Evolutionary conservation across 148 eudicot genomes (phyloP), one percentile per base, ranked within the genome.

Genomic region (Rheum nobile): DNA sequence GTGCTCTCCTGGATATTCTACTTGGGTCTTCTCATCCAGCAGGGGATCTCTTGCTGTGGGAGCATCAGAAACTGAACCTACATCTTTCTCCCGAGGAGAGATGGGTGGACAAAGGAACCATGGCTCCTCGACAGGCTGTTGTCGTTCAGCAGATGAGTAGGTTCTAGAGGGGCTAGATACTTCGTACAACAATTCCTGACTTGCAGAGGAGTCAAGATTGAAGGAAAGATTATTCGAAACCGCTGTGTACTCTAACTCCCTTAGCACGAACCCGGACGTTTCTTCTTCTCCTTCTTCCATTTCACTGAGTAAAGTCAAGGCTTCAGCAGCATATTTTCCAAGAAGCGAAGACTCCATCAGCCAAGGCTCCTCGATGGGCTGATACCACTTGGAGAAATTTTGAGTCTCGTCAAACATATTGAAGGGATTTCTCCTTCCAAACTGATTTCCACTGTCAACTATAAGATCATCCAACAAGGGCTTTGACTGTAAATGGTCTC

Each of bases 311-410:
- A 72, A 65, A 75, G 74, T 52, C 24, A 81, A 73, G 34, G 73
- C 79, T 74, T 75, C 72, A 68, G 71, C 81, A 72, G 74, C 75
- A 72, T 50, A 57, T 19, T 72, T 63, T 63, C 77, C 82, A 57
- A 59, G 67, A 14, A 34, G 44, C 46, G 84, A 77, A 8, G 84
- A 77, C 77, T 77, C 83, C 26, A 83, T 77, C 47, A 91, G 83
- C 98, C 98, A 94, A 74, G 98, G 98, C 86, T 94, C 98, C 88
- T 94, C 98, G 12, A 84, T 41, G 24, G 86, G 84, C 73, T 83
- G 86, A 50, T 86, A 74, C 28, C 67, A 78, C 8, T 71, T 75
- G 68, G 77, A 71, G 74, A 74, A 67, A 74, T 72, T 76, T 74
- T 79, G 61, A 42, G 46, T 73, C 81, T 77, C 83, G 75, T 71